These are phyloP conservation scores for Jamesozyma jinghongensis DNA, from an alignment of 805 yeast genomes.

Conservation along the genomic window DNA sequence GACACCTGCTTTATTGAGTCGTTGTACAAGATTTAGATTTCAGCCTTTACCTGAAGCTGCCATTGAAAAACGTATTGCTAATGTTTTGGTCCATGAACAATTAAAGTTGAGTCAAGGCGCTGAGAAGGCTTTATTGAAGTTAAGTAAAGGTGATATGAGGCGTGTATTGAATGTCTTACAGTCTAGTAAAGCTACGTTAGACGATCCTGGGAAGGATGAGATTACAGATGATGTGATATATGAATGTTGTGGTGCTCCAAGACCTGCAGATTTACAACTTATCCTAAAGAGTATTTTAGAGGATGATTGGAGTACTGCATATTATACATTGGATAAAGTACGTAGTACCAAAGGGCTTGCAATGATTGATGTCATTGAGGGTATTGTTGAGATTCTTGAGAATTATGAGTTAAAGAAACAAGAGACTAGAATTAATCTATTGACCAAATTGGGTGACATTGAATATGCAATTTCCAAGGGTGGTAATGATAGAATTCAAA, in stretches of 20 bases:
- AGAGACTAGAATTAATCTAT: slow-evolving; percentile 49
- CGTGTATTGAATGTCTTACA: slow-evolving; percentile 87
- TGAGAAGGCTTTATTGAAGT: slow-evolving; percentile 49
- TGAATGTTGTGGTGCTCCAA: slow-evolving; percentile 94
- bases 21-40: slow-evolving; percentile 93
- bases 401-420: slow-evolving; percentile 53
- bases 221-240: slow-evolving; percentile 72
- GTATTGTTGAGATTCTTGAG: slow-evolving; percentile 63
- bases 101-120: slow-evolving; percentile 54
- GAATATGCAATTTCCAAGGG: slow-evolving; percentile 90
- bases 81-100: slow-evolving; percentile 62
- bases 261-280: slow-evolving; percentile 71
- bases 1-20: slow-evolving; percentile 86
- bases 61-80: slow-evolving; percentile 54
- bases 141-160: slow-evolving; percentile 96
- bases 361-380: slow-evolving; percentile 70
- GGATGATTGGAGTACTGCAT: slow-evolving; percentile 82
- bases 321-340: slow-evolving; percentile 52
- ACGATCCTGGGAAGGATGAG: slow-evolving; percentile 38
- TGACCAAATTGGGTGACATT: slow-evolving; percentile 71
- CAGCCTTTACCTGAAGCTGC: slow-evolving; percentile 68
- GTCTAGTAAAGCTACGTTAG: slow-evolving; percentile 78
- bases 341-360: slow-evolving; percentile 79
- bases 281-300: slow-evolving; percentile 68
- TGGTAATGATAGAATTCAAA: slow-evolving; percentile 82